Conservation (phyloP, 2,329 filamentous ascomycete genomes). For the Microsporum canis region DNA sequence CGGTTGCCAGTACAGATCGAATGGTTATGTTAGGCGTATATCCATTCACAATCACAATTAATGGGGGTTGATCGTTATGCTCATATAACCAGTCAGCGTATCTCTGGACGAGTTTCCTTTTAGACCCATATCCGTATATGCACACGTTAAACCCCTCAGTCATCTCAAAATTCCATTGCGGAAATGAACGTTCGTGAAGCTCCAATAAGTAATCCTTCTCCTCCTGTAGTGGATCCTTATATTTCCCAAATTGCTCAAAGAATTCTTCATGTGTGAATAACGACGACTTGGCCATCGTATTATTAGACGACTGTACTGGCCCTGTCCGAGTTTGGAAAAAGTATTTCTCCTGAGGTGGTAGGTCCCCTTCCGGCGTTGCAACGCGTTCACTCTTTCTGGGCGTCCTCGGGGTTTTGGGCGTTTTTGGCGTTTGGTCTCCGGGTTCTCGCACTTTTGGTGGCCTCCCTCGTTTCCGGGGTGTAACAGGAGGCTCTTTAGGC, state of each 20-base stretch:
- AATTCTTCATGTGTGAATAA: slow-evolving; percentile 88
- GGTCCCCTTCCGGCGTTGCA: slow-evolving; percentile 66
- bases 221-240: slow-evolving; percentile 55
- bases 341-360: slow-evolving; percentile 82
- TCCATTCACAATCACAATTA: slow-evolving; percentile 77
- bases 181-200: slow-evolving; percentile 69
- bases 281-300: slow-evolving; percentile 61
- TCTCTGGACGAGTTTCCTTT: slow-evolving; percentile 59
- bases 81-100: slow-evolving; percentile 63
- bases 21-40: slow-evolving; percentile 46
- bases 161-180: slow-evolving; percentile 88
- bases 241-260: slow-evolving; percentile 55
- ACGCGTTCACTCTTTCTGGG: slow-evolving; percentile 44
- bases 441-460: slow-evolving; percentile 13
- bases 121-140: slow-evolving; percentile 86
- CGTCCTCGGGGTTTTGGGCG: slow-evolving; percentile 26
- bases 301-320: slow-evolving; percentile 71
- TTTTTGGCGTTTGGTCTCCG: neutral
- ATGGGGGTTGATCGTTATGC: slow-evolving; percentile 26
- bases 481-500: slow-evolving; percentile 16
- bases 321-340: slow-evolving; percentile 86
- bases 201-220: slow-evolving; percentile 62
- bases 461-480: slow-evolving; percentile 20
- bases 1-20: slow-evolving; percentile 41
- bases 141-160: slow-evolving; percentile 78